Evolutionary conservation across 2,329 filamentous ascomycete genomes (phyloP).

Genomic region (Didymella segeticola): DNA sequence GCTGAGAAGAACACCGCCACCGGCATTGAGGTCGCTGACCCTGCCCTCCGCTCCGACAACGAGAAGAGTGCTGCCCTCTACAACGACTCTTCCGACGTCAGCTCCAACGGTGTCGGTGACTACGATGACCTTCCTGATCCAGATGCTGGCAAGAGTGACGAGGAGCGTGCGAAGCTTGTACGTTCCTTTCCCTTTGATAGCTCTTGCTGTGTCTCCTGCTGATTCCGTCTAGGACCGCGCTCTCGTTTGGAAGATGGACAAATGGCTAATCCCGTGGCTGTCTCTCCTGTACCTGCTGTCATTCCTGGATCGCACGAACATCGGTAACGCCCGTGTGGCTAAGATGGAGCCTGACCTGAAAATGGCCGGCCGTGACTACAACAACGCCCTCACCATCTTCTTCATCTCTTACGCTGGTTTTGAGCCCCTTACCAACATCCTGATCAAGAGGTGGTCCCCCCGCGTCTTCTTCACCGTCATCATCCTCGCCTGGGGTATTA

Average conservation of each 20-base stretch:
- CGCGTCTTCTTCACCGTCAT: conserved; percentile 52
- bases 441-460: conserved; percentile 66
- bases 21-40: conserved; percentile 22
- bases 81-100: conserved; percentile 38
- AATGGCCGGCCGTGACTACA: conserved; percentile 64
- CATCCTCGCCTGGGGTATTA: conserved; percentile 57
- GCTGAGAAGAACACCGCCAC: conserved; percentile 33
- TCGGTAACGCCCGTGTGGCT: conserved; percentile 55
- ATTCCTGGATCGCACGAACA: conserved; percentile 49
- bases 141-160: conserved; percentile 43
- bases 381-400: conserved; percentile 70
- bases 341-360: conserved; percentile 37
- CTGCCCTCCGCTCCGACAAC: conserved; percentile 12
- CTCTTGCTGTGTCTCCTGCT: conserved; percentile 15
- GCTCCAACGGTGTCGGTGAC: conserved; percentile 30
- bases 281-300: conserved; percentile 53
- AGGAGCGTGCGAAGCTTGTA: conserved; percentile 45
- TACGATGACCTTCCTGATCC: conserved; percentile 46
- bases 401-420: conserved; percentile 62
- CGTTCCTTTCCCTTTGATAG: conserved; percentile 3
- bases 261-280: conserved; percentile 51
- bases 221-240: conserved; percentile 41
- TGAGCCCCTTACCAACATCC: conserved; percentile 65
- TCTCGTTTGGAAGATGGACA: conserved; percentile 52
- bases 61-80: conserved; percentile 35